Percentiles rank a stretch among this genome's conserved stretches.
Conservation (phyloP, 176 grass and related monocot genomes). For the Musa schizocarpa region DNA sequence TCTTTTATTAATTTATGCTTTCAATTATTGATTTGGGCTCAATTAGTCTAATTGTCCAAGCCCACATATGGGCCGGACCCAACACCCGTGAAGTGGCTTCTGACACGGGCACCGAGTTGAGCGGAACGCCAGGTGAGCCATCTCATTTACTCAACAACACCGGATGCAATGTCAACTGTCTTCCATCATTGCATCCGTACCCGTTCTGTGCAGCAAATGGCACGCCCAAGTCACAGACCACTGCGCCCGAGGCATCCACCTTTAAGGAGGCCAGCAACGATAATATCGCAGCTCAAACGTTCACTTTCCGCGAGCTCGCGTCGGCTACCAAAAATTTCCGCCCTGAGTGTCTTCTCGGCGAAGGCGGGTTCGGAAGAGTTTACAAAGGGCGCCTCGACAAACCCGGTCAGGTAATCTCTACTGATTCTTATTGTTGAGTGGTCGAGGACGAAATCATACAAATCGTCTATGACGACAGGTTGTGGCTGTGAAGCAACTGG, state of each 20-base stretch:
- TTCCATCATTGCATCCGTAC: not conserved
- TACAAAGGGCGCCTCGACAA: constrained; percentile 59
- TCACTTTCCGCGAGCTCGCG: constrained; percentile 71
- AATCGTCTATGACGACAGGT: constrained; percentile 15
- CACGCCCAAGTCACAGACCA: constrained; percentile 15
- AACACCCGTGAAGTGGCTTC: not conserved
- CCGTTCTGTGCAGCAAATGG: constrained; percentile 22
- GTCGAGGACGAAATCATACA: not conserved
- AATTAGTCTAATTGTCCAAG: too few species aligned
- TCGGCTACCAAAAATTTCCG: constrained; percentile 63
- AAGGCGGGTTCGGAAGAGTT: constrained; percentile 90
- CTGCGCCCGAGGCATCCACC: constrained; percentile 21
- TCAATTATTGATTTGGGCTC: too few species aligned
- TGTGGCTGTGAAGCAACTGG: constrained; percentile 85
- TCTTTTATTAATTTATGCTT: too few species aligned
- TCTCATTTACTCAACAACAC: too few species aligned
- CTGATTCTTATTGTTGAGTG: not conserved
- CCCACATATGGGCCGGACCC: too few species aligned
- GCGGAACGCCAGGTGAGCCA: constrained; percentile 28
- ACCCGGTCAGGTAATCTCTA: constrained; percentile 44
- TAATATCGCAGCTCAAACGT: constrained; percentile 42
- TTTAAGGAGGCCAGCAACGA: constrained; percentile 18
- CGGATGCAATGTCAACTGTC: too few species aligned
- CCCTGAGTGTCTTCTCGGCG: constrained; percentile 48
- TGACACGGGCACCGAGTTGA: not conserved